Percentiles rank a stretch among this genome's conserved stretches.
These are phyloP conservation scores for Glaciozyma martinii DNA, from an alignment of 768 basidiomycete genomes.

Conservation along the genomic window DNA sequence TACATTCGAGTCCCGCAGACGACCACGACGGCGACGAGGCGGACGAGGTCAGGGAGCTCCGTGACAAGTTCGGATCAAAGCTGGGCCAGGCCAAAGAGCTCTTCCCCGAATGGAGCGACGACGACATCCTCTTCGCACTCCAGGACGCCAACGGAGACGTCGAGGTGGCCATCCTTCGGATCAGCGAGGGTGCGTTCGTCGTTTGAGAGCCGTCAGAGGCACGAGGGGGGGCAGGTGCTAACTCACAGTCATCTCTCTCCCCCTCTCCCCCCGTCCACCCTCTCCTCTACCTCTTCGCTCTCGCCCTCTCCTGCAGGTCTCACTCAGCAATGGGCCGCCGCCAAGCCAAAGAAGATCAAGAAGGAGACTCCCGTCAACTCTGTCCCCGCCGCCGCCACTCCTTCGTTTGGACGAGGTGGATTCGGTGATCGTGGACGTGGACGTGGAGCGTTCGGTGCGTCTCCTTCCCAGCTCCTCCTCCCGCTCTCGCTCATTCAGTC, in stretches of 20 bases:
- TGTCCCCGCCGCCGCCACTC: not conserved
- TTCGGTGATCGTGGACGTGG: not conserved
- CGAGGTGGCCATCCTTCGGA: slow-evolving; percentile 28
- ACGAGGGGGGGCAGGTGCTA: too few relatives aligned
- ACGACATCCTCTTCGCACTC: slow-evolving; percentile 27
- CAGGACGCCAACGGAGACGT: slow-evolving; percentile 32
- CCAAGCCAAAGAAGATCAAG: slow-evolving; percentile 33
- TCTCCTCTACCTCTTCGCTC: not conserved
- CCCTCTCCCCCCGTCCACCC: not conserved
- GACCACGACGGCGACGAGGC: slow-evolving; percentile 7
- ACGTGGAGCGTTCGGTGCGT: slow-evolving; percentile 1
- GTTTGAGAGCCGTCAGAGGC: not conserved
- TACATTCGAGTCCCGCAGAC: too few relatives aligned
- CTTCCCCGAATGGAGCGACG: slow-evolving; percentile 32
- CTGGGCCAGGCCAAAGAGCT: slow-evolving; percentile 22
- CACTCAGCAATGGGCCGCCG: slow-evolving; percentile 29
- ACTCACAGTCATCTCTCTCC: not conserved
- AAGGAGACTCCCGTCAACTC: slow-evolving; percentile 10
- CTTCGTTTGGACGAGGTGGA: not conserved
- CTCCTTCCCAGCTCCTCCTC: not conserved
- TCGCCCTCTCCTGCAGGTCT: slow-evolving; percentile 10
- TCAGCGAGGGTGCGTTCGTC: slow-evolving; percentile 25
- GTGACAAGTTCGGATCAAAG: slow-evolving; percentile 23
- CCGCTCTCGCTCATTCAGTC: not conserved
- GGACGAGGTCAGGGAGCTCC: slow-evolving; percentile 26